Evolutionary conservation across 2,329 filamentous ascomycete genomes (phyloP).

Genomic region (Helotiales sp.): DNA sequence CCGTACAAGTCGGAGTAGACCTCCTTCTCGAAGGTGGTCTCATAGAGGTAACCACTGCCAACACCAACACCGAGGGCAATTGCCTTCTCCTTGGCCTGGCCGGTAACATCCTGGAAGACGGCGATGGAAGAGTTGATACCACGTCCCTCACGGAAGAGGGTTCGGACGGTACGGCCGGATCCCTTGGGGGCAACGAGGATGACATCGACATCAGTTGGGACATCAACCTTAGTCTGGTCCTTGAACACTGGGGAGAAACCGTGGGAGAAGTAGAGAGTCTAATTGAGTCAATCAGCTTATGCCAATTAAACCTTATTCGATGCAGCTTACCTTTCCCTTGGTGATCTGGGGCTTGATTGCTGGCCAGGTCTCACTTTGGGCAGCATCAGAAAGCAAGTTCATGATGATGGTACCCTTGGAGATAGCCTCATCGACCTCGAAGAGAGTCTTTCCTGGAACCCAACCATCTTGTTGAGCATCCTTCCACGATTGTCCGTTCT

Average conservation of each 20-base stretch:
- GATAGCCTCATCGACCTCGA: conserved; percentile 97
- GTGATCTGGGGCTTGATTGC: conserved; percentile 96
- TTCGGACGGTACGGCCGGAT: conserved; percentile 96
- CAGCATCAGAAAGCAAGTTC: conserved; percentile 98
- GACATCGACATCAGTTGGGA: conserved; percentile 94
- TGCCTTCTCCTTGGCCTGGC: conserved; percentile 98
- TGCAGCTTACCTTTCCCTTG: conserved; percentile 85
- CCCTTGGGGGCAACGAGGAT: conserved; percentile 99
- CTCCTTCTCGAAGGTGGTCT: conserved; percentile 99
- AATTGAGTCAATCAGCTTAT: conserved; percentile 29
- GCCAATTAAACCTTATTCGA: neutral
- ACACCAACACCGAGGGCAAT: conserved; percentile 95
- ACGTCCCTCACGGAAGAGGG: conserved; percentile 98
- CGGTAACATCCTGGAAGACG: conserved; percentile 97
- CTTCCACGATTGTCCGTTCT: conserved; percentile 98
- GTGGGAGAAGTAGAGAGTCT: conserved; percentile 99
- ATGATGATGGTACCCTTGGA: conserved; percentile 92
- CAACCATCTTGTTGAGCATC: conserved; percentile 97
- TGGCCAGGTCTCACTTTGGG: conserved; percentile 98
- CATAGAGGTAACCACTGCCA: conserved; percentile 98
- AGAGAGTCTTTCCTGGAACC: conserved; percentile 98
- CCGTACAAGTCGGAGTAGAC: conserved; percentile 99
- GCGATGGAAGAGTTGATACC: conserved; percentile 99
- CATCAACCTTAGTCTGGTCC: conserved; percentile 97
- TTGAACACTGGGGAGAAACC: conserved; percentile 99